These are phyloP conservation scores for Phytophthora chlamydospora DNA, from an alignment of 352 stramenopile species.

Conservation along the genomic window DNA sequence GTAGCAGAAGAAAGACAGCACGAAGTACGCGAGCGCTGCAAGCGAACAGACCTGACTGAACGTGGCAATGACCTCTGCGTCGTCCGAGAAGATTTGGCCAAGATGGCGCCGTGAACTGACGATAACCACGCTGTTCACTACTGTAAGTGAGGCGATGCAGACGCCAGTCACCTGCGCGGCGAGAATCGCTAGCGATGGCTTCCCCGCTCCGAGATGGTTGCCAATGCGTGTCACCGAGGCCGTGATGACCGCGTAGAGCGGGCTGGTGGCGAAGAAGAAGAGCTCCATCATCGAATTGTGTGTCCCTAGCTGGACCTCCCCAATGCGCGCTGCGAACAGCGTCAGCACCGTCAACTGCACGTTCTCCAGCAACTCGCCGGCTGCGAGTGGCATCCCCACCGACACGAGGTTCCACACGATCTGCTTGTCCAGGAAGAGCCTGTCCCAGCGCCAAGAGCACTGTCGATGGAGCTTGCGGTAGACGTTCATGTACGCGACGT, in stretches of 20 bases:
- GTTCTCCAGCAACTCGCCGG: conserved; percentile 77
- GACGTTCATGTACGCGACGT: conserved; percentile 71
- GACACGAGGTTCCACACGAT: conserved; percentile 52
- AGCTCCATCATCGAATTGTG: conserved; percentile 89
- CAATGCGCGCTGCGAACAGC: conserved; percentile 71
- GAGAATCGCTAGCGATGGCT: conserved; percentile 45
- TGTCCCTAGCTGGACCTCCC: conserved; percentile 73
- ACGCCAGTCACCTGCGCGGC: conserved; percentile 55
- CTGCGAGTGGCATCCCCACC: conserved; percentile 60
- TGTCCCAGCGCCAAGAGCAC: conserved; percentile 56
- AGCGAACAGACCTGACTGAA: conserved; percentile 65
- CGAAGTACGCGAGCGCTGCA: conserved; percentile 65
- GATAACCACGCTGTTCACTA: conserved; percentile 51
- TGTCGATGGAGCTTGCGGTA: conserved; percentile 49
- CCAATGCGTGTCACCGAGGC: conserved; percentile 73
- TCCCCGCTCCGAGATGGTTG: conserved; percentile 60
- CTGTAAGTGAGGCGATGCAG: conserved; percentile 51
- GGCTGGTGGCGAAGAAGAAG: conserved; percentile 78
- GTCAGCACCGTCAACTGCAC: conserved; percentile 77
- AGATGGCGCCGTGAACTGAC: conserved; percentile 47
- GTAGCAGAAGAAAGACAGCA: conserved; percentile 83
- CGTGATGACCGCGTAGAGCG: conserved; percentile 77
- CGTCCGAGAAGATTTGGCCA: conserved; percentile 73
- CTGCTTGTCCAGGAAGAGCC: conserved; percentile 44
- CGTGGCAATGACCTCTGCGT: conserved; percentile 55